Percentiles rank a stretch among this genome's conserved stretches.
Conservation (phyloP, 495 filamentous ascomycete species). For the Penicillium lividum region DNA sequence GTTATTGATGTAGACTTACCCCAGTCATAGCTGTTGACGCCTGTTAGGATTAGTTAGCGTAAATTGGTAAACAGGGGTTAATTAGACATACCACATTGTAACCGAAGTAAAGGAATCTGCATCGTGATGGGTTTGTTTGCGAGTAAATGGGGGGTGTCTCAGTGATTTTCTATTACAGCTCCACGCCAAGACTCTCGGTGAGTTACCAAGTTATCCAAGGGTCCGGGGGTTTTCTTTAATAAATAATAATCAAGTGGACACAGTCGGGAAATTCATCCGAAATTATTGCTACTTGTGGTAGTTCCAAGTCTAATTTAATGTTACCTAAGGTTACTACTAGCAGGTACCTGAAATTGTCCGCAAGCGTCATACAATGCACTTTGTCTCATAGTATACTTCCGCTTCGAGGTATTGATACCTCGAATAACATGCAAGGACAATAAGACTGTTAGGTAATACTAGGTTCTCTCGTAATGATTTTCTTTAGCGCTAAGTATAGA, state of each 20-base stretch:
- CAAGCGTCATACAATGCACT: neutral
- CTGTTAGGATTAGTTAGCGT: conserved; percentile 35
- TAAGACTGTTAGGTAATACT: too few species aligned
- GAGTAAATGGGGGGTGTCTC: conserved; percentile 17
- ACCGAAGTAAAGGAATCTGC: conserved; percentile 81
- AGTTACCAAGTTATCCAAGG: conserved; percentile 9
- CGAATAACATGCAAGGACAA: too few species aligned
- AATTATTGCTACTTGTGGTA: conserved; percentile 5
- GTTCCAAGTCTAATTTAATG: neutral
- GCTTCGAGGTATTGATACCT: neutral
- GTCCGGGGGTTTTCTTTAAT: conserved; percentile 5
- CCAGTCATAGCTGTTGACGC: conserved; percentile 98
- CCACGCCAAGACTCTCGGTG: conserved; percentile 31
- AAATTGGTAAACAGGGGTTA: conserved; percentile 3
- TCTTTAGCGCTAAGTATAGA: too few species aligned
- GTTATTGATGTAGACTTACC: conserved; percentile 49
- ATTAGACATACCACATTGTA: conserved; percentile 76
- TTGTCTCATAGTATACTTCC: neutral
- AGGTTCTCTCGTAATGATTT: too few species aligned
- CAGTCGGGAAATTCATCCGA: neutral
- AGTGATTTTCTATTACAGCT: conserved; percentile 23
- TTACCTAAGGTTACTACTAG: neutral
- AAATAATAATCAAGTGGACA: conserved; percentile 1
- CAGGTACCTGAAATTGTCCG: neutral
- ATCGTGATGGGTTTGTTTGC: conserved; percentile 47